Conservation (phyloP, 352 stramenopile species). For the Thraustochytrium striatum region DNA sequence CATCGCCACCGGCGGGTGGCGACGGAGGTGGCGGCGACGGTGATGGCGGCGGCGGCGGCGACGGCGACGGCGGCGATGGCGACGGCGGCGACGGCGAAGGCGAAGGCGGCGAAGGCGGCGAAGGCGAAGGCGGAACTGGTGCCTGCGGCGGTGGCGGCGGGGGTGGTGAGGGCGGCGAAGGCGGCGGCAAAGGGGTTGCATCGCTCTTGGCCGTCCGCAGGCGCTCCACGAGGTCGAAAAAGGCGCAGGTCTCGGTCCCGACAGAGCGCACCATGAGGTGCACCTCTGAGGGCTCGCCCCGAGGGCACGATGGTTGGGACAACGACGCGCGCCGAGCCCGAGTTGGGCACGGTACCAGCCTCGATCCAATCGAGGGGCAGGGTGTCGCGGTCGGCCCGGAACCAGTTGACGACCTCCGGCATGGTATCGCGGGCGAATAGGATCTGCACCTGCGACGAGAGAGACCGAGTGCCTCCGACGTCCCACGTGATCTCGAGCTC, state of each 20-base stretch:
- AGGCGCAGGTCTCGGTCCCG: background rate
- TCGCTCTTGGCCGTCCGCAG: too few relatives aligned
- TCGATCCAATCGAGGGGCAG: background rate
- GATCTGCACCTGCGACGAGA: conserved; percentile 13
- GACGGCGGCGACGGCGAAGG: background rate
- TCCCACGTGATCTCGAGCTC: background rate
- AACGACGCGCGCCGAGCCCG: background rate
- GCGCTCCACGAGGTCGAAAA: conserved; percentile 30
- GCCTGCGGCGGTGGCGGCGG: too few relatives aligned
- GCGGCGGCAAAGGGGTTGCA: too few relatives aligned
- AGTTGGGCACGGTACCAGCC: background rate
- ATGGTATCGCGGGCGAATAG: background rate
- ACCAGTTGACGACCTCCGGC: background rate
- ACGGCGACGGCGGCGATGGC: background rate
- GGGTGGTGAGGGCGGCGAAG: too few relatives aligned
- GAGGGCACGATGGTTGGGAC: background rate
- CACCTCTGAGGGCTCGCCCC: background rate
- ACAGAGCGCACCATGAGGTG: conserved; percentile 3
- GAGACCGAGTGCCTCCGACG: background rate
- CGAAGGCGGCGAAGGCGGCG: too few relatives aligned
- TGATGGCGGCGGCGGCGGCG: background rate
- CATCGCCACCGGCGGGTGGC: background rate
- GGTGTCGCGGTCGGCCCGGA: background rate
- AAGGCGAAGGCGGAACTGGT: too few relatives aligned
- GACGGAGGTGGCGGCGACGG: background rate